These are phyloP conservation scores for Arthromyces matolae DNA, from an alignment of 768 basidiomycete genomes.

Conservation along the genomic window DNA sequence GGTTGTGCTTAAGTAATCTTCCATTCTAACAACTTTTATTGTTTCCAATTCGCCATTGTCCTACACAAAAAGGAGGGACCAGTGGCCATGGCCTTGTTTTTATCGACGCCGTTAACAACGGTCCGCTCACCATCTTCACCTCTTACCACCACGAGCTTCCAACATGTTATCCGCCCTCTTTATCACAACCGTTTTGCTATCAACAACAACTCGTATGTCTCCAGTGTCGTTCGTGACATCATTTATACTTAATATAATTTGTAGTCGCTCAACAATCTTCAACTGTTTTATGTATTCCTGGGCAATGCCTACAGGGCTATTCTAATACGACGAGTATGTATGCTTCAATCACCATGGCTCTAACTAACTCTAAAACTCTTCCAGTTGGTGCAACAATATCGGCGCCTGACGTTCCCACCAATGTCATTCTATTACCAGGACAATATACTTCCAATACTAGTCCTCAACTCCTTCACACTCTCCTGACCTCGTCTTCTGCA, in stretches of 20 bases:
- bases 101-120: background rate
- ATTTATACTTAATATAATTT: background rate
- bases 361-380: background rate
- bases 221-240: background rate
- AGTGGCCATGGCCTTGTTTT: conserved; percentile 10
- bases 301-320: conserved; percentile 66
- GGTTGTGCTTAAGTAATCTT: too few species aligned
- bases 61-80: conserved; percentile 12
- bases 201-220: conserved; percentile 10
- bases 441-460: conserved; percentile 58
- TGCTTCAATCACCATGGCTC: background rate
- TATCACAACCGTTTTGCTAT: conserved; percentile 6
- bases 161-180: conserved; percentile 21
- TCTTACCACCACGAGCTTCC: conserved; percentile 21
- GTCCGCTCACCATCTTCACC: conserved; percentile 14
- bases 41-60: background rate
- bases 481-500: conserved; percentile 52
- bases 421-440: conserved; percentile 55
- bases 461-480: conserved; percentile 53
- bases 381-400: conserved; percentile 60
- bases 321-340: conserved; percentile 54
- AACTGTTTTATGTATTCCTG: conserved; percentile 62
- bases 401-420: conserved; percentile 41
- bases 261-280: conserved; percentile 20
- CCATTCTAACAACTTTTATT: background rate